Evolutionary conservation across 345 rosid genomes (phyloP).

Genomic region (Eucalyptus virginea): DNA sequence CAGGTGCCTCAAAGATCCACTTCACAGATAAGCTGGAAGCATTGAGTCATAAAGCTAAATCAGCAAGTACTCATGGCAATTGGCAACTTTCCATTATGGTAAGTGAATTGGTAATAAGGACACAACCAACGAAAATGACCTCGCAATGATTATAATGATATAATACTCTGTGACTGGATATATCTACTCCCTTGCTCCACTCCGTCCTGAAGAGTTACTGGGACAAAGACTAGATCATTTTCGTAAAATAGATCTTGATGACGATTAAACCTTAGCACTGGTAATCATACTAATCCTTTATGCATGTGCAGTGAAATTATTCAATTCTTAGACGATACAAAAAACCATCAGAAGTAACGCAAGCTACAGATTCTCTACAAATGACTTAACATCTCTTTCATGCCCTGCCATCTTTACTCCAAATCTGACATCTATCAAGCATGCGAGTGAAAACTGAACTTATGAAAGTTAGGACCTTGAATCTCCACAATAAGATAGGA

Average conservation of each 20-base stretch:
- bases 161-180: background rate
- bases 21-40: background rate
- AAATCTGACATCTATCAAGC: background rate
- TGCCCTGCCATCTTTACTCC: background rate
- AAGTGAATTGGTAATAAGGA: background rate
- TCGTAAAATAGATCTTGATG: background rate
- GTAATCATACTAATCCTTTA: background rate
- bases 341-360: background rate
- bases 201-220: background rate
- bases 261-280: background rate
- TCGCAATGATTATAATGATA: background rate
- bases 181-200: background rate
- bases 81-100: background rate
- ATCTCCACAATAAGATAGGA: conserved; percentile 64
- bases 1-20: background rate
- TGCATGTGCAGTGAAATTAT: background rate
- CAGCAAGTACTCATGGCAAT: background rate
- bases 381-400: background rate
- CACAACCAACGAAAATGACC: background rate
- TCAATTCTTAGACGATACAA: background rate
- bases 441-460: background rate
- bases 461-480: conserved; percentile 45
- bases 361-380: background rate
- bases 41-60: background rate
- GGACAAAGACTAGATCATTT: background rate